These are phyloP conservation scores for Eucalyptus curtisii DNA, from an alignment of 345 rosid genomes.

Conservation along the genomic window DNA sequence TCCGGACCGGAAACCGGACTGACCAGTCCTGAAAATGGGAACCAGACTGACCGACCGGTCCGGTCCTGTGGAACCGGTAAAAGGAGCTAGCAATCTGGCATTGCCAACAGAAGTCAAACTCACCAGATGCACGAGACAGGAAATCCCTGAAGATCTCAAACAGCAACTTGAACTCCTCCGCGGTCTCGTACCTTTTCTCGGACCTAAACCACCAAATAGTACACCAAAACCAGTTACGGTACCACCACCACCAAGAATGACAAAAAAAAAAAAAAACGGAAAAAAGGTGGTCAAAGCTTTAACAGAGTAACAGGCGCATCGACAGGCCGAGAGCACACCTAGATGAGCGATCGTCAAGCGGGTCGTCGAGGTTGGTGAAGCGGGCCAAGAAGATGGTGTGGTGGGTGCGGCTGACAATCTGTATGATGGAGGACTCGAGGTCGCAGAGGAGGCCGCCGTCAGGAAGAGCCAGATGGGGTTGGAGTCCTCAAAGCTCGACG, in stretches of 20 bases:
- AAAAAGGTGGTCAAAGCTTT: background rate
- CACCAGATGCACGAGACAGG: constrained; percentile 99
- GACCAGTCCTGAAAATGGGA: too few species aligned
- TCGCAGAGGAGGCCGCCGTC: constrained; percentile 31
- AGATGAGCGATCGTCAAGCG: background rate
- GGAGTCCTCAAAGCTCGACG: constrained; percentile 43
- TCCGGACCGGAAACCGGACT: too few species aligned
- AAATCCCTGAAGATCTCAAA: constrained; percentile 68
- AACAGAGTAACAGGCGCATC: background rate
- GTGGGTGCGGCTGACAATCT: constrained; percentile 44
- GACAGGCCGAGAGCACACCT: background rate
- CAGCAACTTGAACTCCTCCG: constrained; percentile 60
- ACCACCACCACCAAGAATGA: background rate
- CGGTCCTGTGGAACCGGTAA: too few species aligned
- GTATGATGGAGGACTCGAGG: constrained; percentile 35
- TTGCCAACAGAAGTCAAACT: background rate
- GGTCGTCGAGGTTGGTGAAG: constrained; percentile 29
- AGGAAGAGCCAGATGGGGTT: constrained; percentile 53
- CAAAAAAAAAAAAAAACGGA: background rate
- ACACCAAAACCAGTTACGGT: background rate
- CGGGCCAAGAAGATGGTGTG: constrained; percentile 60
- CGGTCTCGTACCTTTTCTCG: constrained; percentile 54
- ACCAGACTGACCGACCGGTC: too few species aligned
- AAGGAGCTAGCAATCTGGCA: background rate
- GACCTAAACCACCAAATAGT: constrained; percentile 18